phyloP scores from a whole-genome alignment of 2,329 filamentous ascomycete species.

The Aspergillus ibericus region DNA sequence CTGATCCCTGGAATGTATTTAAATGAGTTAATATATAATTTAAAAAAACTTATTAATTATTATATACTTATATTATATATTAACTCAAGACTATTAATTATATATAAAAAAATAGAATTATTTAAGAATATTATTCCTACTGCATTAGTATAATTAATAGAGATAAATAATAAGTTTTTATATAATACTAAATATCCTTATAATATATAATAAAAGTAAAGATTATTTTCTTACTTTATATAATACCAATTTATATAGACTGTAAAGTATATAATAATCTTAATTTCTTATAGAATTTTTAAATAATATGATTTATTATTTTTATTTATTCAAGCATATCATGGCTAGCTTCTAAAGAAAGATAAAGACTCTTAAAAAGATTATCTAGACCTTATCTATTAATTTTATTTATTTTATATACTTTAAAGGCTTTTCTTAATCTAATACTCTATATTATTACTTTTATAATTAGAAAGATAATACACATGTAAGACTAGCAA shows the following conservation, averaged over 20 bases:
- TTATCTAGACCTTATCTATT: background rate
- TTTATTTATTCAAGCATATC: background rate
- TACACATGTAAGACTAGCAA: background rate
- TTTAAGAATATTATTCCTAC: background rate
- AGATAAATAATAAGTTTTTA: background rate
- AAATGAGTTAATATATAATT: background rate
- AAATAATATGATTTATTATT: background rate
- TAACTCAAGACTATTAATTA: background rate
- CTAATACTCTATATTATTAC: background rate
- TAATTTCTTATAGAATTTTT: background rate
- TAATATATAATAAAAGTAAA: background rate
- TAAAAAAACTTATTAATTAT: slow-evolving; percentile 1
- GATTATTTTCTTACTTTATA: background rate
- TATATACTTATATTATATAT: background rate
- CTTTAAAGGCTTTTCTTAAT: background rate
- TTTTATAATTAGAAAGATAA: background rate
- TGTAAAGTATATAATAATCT: background rate
- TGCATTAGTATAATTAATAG: background rate
- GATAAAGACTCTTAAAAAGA: background rate
- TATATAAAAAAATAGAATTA: background rate
- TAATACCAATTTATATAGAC: background rate
- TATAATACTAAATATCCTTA: background rate
- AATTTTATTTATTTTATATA: background rate
- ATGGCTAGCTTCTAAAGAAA: background rate
- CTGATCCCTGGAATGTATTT: background rate